Percentiles rank a stretch among this genome's conserved stretches.
These are phyloP conservation scores for Agaricus subrufescens DNA, from an alignment of 768 basidiomycete species.

Conservation along the genomic window DNA sequence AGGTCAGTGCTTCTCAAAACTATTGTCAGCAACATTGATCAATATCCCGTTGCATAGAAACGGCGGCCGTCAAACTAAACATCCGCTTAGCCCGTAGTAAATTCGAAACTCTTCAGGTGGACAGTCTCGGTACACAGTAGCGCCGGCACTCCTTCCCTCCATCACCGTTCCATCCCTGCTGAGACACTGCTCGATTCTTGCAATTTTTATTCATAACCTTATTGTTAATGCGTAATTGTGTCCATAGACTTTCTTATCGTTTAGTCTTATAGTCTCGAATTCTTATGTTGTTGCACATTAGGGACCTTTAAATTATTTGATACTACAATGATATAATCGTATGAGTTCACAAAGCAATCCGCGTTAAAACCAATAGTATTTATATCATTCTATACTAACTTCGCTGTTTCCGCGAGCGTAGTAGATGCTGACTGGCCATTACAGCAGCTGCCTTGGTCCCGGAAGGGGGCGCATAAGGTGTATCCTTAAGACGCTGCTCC, in stretches of 20 bases:
- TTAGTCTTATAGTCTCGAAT: not conserved
- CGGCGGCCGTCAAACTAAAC: slow-evolving; percentile 83
- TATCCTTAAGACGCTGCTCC: slow-evolving; percentile 25
- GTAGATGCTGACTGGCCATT: not conserved
- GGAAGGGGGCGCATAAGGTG: slow-evolving; percentile 30
- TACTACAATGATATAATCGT: not conserved
- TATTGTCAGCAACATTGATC: not conserved
- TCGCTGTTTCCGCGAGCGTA: not conserved
- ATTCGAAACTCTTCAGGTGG: slow-evolving; percentile 86
- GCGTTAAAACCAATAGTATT: not conserved
- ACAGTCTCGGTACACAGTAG: slow-evolving; percentile 35
- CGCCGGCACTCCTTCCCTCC: not conserved
- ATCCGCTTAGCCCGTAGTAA: slow-evolving; percentile 82
- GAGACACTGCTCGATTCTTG: not conserved
- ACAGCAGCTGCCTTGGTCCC: slow-evolving; percentile 30
- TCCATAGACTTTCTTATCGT: not conserved
- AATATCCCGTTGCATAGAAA: slow-evolving; percentile 48
- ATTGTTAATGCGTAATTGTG: slow-evolving; percentile 7
- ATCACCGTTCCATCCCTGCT: not conserved
- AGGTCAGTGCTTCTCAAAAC: slow-evolving; percentile 41
- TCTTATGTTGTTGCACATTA: slow-evolving; percentile 1
- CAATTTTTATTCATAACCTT: slow-evolving; percentile 8
- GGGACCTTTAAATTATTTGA: slow-evolving; percentile 11
- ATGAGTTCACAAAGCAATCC: not conserved
- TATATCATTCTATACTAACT: not conserved